Conservation (phyloP, 2,329 filamentous ascomycete species). For the Phoma sp. region DNA sequence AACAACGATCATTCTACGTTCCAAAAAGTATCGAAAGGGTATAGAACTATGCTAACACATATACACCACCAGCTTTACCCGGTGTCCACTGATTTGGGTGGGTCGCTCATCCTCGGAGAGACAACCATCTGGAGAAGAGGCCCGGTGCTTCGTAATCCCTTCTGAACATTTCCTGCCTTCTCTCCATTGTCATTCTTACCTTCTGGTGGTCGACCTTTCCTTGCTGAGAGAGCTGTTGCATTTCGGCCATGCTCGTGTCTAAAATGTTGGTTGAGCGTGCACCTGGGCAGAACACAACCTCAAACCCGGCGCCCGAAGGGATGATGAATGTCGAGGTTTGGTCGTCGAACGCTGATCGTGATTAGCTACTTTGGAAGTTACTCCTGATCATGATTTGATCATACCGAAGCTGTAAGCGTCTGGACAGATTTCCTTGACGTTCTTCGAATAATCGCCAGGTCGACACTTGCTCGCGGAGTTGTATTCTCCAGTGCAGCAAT, state of each 20-base stretch:
- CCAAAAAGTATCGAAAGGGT: not conserved
- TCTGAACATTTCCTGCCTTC: slow-evolving; percentile 25
- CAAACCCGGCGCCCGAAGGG: slow-evolving; percentile 73
- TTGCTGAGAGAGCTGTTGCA: slow-evolving; percentile 43
- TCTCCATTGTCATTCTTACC: slow-evolving; percentile 25
- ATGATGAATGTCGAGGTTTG: slow-evolving; percentile 65
- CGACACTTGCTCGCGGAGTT: slow-evolving; percentile 69
- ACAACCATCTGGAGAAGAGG: slow-evolving; percentile 14
- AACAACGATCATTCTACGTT: not conserved
- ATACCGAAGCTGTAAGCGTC: slow-evolving; percentile 84
- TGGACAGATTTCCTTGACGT: slow-evolving; percentile 78
- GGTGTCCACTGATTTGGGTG: not conserved
- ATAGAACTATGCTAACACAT: slow-evolving; percentile 9
- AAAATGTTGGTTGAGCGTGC: slow-evolving; percentile 60
- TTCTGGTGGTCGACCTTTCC: slow-evolving; percentile 40
- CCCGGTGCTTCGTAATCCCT: slow-evolving; percentile 20
- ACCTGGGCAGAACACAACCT: slow-evolving; percentile 78
- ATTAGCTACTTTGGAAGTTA: not conserved
- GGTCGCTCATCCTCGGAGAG: not conserved
- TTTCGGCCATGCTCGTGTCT: slow-evolving; percentile 45
- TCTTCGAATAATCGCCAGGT: slow-evolving; percentile 71
- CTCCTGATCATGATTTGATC: slow-evolving; percentile 21
- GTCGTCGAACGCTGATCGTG: slow-evolving; percentile 61
- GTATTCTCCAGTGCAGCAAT: slow-evolving; percentile 79
- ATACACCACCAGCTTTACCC: not conserved